Base-by-base conservation (phyloP, 2,329 filamentous ascomycete genomes). In the Rhynchosporium graminicola region DNA sequence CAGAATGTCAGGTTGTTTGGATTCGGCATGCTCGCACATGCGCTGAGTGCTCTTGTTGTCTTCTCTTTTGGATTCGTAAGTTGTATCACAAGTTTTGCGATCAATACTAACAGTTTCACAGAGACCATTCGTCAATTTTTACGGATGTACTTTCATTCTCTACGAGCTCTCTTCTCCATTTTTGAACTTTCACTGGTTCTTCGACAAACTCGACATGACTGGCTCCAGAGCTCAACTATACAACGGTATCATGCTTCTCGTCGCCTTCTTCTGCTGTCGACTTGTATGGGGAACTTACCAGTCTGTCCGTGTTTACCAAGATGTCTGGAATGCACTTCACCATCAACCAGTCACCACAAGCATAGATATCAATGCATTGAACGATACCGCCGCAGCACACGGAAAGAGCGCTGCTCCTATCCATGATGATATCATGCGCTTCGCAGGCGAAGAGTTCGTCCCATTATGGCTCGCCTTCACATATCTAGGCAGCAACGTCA, bases 181-280 rank as follows among this genome's bases (percentile, higher is more conserved):
- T 76, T 82, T 95, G 62, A 96, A 96, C 74, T 84, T 94, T 73
- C 91, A 96, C 80, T 96, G 91, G 91, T 95, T 95, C 79, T 91
- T 90, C 77, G 91, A 96, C 77, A 96, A 96, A 79, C 79, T 94
- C 63, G 83, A 86, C 71, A 87, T 92, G 81, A 95, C 91, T 0
- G 91, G 91, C 42, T 87, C 87, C 26, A 81, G 80, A 59, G 76
- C 85, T 29, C 91, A 95, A 77, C 82, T 93, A 33, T 87, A 91
- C 76, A 95, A 95, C 71, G 91, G 91, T 69, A 80, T 92, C 65
- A 72, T 84, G 61, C 84, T 95, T 3, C 84, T 94, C 58, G 76
- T 80, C 67, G 90, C 84, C 54, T 95, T 95, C 77, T 92, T 93
- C 77, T 83, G 80, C 66, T 90, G 87, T 74, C 89, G 91, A 62